phyloP scores from a whole-genome alignment of 208 protist genomes.

The Jaenimonas drosophilae region DNA sequence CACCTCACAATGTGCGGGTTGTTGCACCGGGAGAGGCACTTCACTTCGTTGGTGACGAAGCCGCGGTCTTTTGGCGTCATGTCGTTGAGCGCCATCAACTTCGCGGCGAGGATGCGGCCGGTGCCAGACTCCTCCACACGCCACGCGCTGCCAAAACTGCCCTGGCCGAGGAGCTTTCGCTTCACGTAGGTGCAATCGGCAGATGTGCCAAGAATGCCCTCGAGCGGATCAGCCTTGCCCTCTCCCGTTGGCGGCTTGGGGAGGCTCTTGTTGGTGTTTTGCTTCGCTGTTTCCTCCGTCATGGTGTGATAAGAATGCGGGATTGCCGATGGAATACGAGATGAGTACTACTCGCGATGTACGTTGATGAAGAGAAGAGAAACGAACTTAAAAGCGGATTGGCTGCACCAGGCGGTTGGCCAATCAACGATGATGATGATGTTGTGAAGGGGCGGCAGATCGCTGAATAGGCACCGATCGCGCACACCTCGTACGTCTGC shows the following conservation, averaged over 20 bases:
- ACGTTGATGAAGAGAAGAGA: too few relatives aligned
- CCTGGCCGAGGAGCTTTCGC: constrained; percentile 55
- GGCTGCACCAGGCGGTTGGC: too few relatives aligned
- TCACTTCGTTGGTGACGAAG: constrained; percentile 37
- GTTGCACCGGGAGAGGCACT: constrained; percentile 35
- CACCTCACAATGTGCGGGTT: constrained; percentile 70
- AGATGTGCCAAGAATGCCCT: constrained; percentile 51
- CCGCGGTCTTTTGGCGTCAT: constrained; percentile 20
- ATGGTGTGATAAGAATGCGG: too few relatives aligned
- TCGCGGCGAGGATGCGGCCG: constrained; percentile 33
- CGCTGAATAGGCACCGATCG: too few relatives aligned
- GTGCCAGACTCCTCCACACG: constrained; percentile 41
- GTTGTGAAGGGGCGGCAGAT: too few relatives aligned
- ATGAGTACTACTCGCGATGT: too few relatives aligned
- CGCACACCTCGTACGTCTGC: too few relatives aligned
- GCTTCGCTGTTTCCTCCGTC: constrained; percentile 24
- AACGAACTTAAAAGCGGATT: too few relatives aligned
- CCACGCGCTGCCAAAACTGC: constrained; percentile 59
- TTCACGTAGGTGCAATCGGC: constrained; percentile 69
- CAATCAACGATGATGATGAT: too few relatives aligned
- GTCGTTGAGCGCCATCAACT: constrained; percentile 29
- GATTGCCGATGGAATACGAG: too few relatives aligned
- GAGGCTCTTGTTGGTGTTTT: constrained; percentile 29
- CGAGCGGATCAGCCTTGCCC: constrained; percentile 32
- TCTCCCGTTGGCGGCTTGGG: constrained; percentile 43